A percentile compares a stretch with the other conserved stretches of the same genome.
phyloP scores from a whole-genome alignment of 2,329 filamentous ascomycete genomes.

The Neodidymelliopsis sp. region DNA sequence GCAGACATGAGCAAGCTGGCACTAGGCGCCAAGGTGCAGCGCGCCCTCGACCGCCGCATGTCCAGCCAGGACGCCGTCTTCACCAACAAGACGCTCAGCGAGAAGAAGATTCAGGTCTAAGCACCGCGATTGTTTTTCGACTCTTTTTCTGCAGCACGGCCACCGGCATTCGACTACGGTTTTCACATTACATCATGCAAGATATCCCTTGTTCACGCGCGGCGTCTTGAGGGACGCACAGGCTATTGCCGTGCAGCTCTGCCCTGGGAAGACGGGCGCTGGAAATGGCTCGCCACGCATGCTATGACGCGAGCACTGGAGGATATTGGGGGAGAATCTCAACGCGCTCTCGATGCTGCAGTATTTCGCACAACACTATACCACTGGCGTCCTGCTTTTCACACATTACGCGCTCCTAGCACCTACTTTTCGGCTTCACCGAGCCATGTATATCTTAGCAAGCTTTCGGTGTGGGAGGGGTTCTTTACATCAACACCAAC shows the following conservation, averaged over 20 bases:
- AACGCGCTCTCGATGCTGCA: constrained; percentile 8
- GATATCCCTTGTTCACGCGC: constrained; percentile 18
- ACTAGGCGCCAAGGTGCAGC: constrained; percentile 87
- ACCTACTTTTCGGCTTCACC: constrained; percentile 9
- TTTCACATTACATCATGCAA: constrained; percentile 15
- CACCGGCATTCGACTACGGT: constrained; percentile 9
- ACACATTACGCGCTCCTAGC: constrained; percentile 11
- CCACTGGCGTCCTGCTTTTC: constrained; percentile 14
- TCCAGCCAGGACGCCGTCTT: constrained; percentile 87
- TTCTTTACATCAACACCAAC: constrained; percentile 3
- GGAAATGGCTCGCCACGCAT: too few species aligned
- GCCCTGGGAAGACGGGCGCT: neutral
- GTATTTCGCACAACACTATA: constrained; percentile 15
- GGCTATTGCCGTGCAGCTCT: neutral
- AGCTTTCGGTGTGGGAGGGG: constrained; percentile 13
- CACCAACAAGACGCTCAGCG: constrained; percentile 58
- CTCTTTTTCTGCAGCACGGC: constrained; percentile 18
- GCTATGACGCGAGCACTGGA: neutral
- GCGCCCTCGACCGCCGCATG: constrained; percentile 86
- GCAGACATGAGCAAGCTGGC: constrained; percentile 86
- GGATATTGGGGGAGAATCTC: neutral
- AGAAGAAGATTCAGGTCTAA: constrained; percentile 48
- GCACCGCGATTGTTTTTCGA: neutral
- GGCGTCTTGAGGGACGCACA: constrained; percentile 4
- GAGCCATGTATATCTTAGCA: constrained; percentile 17